These are phyloP conservation scores for Cylindricascospora bacillispora DNA, from an alignment of 1,139 yeast genomes.

Conservation along the genomic window DNA sequence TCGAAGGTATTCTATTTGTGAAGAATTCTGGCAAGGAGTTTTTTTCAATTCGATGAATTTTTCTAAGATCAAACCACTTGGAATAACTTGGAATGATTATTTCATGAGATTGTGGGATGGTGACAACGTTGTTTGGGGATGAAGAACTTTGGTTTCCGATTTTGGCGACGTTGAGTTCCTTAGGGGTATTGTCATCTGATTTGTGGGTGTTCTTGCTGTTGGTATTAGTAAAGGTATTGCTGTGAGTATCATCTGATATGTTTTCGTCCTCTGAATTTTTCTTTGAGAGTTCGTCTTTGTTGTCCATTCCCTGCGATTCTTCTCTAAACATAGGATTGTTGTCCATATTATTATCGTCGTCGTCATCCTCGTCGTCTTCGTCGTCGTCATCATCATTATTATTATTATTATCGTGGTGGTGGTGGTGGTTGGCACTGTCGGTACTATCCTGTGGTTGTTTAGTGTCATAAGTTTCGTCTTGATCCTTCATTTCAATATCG, in stretches of 20 bases:
- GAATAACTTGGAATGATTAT: constrained; percentile 91
- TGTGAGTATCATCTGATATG: not conserved
- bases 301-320: not conserved
- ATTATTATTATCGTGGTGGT: not conserved
- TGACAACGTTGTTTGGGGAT: not conserved
- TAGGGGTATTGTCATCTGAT: not conserved
- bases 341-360: not conserved
- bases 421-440: not conserved
- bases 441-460: not conserved
- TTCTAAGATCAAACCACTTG: constrained; percentile 73
- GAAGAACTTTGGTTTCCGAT: not conserved
- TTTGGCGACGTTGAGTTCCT: not conserved
- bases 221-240: not conserved
- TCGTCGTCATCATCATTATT: not conserved
- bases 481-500: not conserved
- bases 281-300: not conserved
- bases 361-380: not conserved
- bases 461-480: not conserved
- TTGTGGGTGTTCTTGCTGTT: not conserved
- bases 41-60: constrained; percentile 48
- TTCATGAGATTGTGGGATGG: constrained; percentile 57
- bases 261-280: not conserved
- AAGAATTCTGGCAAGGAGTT: constrained; percentile 89
- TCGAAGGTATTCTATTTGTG: constrained; percentile 58
- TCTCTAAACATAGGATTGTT: not conserved